Percentiles rank a stretch among this genome's conserved stretches.
Conservation (phyloP, 2,329 filamentous ascomycete genomes). For the Ophiostoma populinum region DNA sequence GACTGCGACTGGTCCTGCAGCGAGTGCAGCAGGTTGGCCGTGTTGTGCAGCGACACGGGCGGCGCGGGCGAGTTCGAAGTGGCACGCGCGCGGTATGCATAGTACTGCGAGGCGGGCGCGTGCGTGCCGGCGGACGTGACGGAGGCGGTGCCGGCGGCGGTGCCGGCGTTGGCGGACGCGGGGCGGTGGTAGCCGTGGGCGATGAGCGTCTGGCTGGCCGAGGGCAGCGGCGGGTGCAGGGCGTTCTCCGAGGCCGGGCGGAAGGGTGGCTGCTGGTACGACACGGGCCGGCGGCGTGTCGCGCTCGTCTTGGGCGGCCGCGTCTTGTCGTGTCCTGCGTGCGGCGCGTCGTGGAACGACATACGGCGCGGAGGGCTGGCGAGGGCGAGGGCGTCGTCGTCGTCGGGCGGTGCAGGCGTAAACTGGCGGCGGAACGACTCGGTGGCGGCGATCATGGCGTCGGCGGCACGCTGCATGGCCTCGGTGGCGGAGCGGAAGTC, state of each 20-base stretch:
- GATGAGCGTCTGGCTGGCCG: background rate
- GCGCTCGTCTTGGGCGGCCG: background rate
- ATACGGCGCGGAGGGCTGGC: background rate
- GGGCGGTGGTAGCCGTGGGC: background rate
- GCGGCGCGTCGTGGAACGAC: background rate
- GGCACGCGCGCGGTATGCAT: conserved; percentile 2
- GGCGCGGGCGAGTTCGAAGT: conserved; percentile 6
- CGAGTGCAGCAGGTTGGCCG: background rate
- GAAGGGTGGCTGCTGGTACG: conserved; percentile 12
- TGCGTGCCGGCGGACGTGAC: background rate
- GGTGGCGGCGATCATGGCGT: conserved; percentile 17
- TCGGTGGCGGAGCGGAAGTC: conserved; percentile 15
- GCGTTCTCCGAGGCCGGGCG: conserved; percentile 3
- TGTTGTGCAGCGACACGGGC: conserved; percentile 6
- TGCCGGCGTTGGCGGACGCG: background rate
- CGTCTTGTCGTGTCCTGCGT: background rate
- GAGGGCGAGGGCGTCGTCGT: background rate
- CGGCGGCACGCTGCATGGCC: conserved; percentile 17
- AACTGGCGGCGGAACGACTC: conserved; percentile 15
- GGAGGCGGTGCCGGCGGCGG: background rate
- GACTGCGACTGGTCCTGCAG: background rate
- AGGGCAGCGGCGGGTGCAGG: background rate
- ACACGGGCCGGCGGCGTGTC: conserved; percentile 4
- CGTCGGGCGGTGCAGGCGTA: conserved; percentile 2
- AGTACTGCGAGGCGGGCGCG: background rate